Conservation (phyloP, 805 yeast species). For the Teunomyces lycoperdinae region DNA sequence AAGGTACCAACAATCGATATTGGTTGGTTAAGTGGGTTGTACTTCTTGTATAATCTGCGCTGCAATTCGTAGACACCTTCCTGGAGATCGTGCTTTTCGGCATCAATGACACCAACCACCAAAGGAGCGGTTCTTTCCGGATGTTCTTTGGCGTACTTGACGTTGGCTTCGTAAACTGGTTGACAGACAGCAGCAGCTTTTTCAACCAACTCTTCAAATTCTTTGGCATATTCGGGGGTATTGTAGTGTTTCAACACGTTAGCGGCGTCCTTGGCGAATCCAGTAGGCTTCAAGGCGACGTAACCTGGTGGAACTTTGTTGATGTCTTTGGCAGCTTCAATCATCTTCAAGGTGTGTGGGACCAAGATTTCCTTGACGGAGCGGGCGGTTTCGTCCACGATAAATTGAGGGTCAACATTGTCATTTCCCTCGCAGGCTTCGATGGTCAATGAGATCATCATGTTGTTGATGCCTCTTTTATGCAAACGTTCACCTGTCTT, state of each 20-base stretch:
- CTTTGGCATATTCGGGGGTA: conserved; percentile 36
- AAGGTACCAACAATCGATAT: conserved; percentile 83
- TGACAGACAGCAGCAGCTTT: conserved; percentile 66
- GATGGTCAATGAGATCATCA: conserved; percentile 93
- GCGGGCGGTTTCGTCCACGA: conserved; percentile 59
- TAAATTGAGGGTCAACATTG: conserved; percentile 55
- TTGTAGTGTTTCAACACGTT: conserved; percentile 61
- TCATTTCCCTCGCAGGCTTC: conserved; percentile 86
- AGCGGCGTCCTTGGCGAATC: conserved; percentile 75
- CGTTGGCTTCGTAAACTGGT: conserved; percentile 53
- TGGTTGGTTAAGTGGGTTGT: conserved; percentile 58
- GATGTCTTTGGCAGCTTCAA: conserved; percentile 42
- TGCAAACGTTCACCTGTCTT: conserved; percentile 66
- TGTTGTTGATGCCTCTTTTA: conserved; percentile 78
- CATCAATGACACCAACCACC: conserved; percentile 80
- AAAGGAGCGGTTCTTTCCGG: conserved; percentile 72
- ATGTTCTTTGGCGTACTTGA: conserved; percentile 43
- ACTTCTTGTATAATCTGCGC: conserved; percentile 70
- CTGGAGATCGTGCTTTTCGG: conserved; percentile 86
- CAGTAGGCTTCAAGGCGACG: conserved; percentile 92
- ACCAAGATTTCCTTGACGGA: conserved; percentile 67
- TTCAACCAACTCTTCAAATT: conserved; percentile 57
- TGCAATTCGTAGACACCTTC: conserved; percentile 90
- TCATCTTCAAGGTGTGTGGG: conserved; percentile 66
- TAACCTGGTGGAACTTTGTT: conserved; percentile 85